Conservation (phyloP, 2,329 filamentous ascomycete genomes). For the Talaromyces sp. region DNA sequence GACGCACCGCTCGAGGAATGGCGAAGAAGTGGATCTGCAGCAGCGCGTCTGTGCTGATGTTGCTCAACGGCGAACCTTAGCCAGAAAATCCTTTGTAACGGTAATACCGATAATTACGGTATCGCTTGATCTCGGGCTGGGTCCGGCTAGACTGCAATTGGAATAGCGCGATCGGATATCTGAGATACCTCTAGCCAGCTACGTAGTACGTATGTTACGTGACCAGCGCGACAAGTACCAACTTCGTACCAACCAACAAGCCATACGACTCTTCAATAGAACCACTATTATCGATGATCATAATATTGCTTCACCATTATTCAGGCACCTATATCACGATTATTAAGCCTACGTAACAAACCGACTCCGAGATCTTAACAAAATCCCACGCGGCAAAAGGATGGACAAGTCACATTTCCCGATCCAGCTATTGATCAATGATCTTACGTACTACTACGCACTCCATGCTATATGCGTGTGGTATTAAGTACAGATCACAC, state of each 20-base stretch:
- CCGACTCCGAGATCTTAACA: conserved; percentile 1
- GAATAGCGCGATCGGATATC: conserved; percentile 7
- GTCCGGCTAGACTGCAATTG: neutral
- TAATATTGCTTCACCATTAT: neutral
- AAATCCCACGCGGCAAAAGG: conserved; percentile 5
- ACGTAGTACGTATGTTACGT: too few relatives aligned
- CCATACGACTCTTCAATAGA: neutral
- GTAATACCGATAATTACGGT: neutral
- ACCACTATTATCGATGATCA: neutral
- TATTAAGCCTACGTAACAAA: neutral
- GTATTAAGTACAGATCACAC: conserved; percentile 4
- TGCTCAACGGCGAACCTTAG: conserved; percentile 16
- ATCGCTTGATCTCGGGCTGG: conserved; percentile 16
- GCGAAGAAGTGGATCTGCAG: conserved; percentile 1
- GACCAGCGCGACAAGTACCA: neutral
- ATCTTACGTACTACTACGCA: neutral
- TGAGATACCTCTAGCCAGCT: neutral
- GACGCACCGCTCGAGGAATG: conserved; percentile 5
- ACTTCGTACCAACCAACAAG: neutral
- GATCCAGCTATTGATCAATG: neutral
- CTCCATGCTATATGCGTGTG: neutral
- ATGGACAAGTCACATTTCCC: neutral
- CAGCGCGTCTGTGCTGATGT: conserved; percentile 6
- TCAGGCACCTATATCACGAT: neutral
- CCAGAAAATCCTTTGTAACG: neutral